Evolutionary conservation across 768 basidiomycete genomes (phyloP).

Genomic region (Cystofilobasidium macerans): DNA sequence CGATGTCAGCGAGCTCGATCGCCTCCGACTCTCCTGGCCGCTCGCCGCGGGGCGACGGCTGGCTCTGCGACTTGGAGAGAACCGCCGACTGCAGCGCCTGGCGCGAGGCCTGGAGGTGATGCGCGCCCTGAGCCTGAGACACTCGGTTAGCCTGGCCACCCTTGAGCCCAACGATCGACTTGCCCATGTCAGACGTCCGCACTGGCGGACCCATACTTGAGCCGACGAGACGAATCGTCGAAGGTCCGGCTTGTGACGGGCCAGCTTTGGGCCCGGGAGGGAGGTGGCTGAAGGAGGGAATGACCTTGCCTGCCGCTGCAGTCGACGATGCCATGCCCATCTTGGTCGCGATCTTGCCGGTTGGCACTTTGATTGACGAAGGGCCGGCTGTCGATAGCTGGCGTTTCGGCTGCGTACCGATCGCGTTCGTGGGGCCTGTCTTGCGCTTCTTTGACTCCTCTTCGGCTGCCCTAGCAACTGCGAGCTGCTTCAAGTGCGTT

Average conservation of each 20-base stretch:
- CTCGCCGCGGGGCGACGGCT: conserved; percentile 4
- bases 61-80: conserved; percentile 5
- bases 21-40: conserved; percentile 29
- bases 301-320: not conserved
- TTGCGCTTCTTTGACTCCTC: conserved; percentile 24
- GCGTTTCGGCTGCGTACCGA: conserved; percentile 18
- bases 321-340: conserved; percentile 10
- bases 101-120: conserved; percentile 17
- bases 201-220: conserved; percentile 13
- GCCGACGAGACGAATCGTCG: conserved; percentile 21
- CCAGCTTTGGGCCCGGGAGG: conserved; percentile 8
- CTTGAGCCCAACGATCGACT: conserved; percentile 15
- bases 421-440: conserved; percentile 1
- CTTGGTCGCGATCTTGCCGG: conserved; percentile 16
- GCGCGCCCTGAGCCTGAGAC: conserved; percentile 19
- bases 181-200: conserved; percentile 24
- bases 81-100: conserved; percentile 21
- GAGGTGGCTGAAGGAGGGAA: conserved; percentile 23
- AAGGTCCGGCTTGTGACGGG: not conserved
- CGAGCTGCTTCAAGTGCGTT: not conserved
- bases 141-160: conserved; percentile 4
- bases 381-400: conserved; percentile 6
- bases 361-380: not conserved
- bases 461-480: conserved; percentile 5
- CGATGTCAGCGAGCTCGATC: conserved; percentile 83